Percentiles rank a stretch among this genome's conserved stretches.
Evolutionary conservation across 2,329 filamentous ascomycete species (phyloP).

Genomic region (Tolypocladium tropicale): DNA sequence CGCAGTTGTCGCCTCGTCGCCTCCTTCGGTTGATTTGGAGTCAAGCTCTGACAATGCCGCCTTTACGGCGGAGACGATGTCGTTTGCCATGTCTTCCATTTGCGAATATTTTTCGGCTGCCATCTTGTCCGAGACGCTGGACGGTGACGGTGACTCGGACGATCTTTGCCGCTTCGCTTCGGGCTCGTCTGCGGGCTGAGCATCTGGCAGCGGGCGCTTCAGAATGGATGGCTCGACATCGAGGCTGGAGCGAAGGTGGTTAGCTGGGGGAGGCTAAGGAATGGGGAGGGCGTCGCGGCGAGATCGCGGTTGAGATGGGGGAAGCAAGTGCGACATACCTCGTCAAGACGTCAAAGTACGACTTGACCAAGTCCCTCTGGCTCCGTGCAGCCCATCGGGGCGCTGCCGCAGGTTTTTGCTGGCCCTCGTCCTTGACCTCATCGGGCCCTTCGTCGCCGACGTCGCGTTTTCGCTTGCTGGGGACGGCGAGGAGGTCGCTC

Average conservation of each 20-base stretch:
- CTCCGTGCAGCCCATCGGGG: slow-evolving; percentile 15
- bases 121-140: slow-evolving; percentile 45
- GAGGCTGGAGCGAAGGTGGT: slow-evolving; percentile 32
- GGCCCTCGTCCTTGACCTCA: slow-evolving; percentile 15
- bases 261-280: slow-evolving; percentile 11
- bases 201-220: slow-evolving; percentile 38
- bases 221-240: slow-evolving; percentile 46
- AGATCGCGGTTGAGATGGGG: not conserved
- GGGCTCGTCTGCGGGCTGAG: slow-evolving; percentile 36
- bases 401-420: slow-evolving; percentile 12
- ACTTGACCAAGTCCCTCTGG: slow-evolving; percentile 26
- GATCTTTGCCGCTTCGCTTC: slow-evolving; percentile 52
- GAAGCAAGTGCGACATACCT: slow-evolving; percentile 20
- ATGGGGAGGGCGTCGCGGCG: not conserved
- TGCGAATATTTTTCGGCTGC: slow-evolving; percentile 41
- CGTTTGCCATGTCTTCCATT: slow-evolving; percentile 55
- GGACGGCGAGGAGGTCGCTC: slow-evolving; percentile 20
- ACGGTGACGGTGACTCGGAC: slow-evolving; percentile 26
- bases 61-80: slow-evolving; percentile 39
- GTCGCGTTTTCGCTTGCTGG: slow-evolving; percentile 51
- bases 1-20: slow-evolving; percentile 18
- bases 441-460: slow-evolving; percentile 27
- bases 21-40: slow-evolving; percentile 16
- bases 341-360: slow-evolving; percentile 25
- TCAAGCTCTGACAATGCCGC: slow-evolving; percentile 38